Evolutionary conservation across 768 basidiomycete species (phyloP), one percentile per base, ranked within the genome.

Genomic region (Suillus subaureus): DNA sequence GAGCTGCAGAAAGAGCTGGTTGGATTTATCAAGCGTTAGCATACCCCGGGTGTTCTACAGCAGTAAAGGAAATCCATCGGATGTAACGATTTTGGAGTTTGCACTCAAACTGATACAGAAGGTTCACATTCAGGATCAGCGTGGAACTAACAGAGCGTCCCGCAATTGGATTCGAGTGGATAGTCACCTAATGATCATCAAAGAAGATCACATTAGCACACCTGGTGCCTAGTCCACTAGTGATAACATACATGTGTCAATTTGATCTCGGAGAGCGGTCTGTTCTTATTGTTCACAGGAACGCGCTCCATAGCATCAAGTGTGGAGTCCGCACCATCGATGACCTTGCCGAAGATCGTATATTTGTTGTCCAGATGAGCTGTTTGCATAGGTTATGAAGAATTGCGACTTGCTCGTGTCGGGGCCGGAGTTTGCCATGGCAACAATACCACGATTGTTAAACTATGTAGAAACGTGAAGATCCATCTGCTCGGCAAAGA

Each of bases 371-470:
- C 97, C 18, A 99, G 86, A 75, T 97, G 96, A 1, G 79, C 71
- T 98, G 97, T 75, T 99, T 2, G 91, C 81, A 74, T 98, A 98
- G 4, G 93, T 89, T 72, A 96, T 84, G 75, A 94, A 94, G 76
- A 94, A 94, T 74, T 95, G 92, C 52, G 84, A 90, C 79, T 97
- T 98, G 81, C 98, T 99, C 40, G 92, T 88, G 75, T 97, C 94
- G 12, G 89, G 89, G 1, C 97, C 97, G 9, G 93, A 90, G 78
- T 99, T 99, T 63, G 97, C 97, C 96, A 99, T 99, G 35, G 97
- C 97, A 18, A 99, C 90, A 69, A 98, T 85, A 21, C 97, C 97
- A 67, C 97, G 88, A 61, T 89, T 82, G 77, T 98, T 98, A 81
- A 99, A 99, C 97, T 99, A 74, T 31, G 35, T 2, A 43, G 42